Evolutionary conservation across 2,329 filamentous ascomycete species (phyloP).

Genomic region (Microdochium paspali): DNA sequence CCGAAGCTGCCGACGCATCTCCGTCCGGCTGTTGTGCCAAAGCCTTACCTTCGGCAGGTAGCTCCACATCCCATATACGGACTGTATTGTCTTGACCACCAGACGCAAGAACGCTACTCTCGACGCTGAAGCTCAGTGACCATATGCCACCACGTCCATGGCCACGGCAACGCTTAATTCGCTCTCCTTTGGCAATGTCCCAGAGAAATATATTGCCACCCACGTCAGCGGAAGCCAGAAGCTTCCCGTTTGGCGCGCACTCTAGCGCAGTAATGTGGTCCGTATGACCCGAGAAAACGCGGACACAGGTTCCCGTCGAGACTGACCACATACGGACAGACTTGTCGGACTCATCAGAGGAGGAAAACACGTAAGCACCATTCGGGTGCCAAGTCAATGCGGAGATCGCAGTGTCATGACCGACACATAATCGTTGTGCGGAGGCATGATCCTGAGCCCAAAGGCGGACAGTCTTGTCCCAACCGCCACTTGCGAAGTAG

Average conservation of each 20-base stretch:
- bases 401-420: constrained; percentile 90
- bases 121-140: constrained; percentile 86
- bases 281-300: constrained; percentile 85
- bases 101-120: constrained; percentile 83
- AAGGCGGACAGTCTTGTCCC: constrained; percentile 81
- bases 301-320: constrained; percentile 76
- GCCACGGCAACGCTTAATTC: constrained; percentile 86
- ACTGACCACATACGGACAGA: constrained; percentile 97
- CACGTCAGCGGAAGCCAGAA: constrained; percentile 83
- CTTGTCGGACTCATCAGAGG: constrained; percentile 74
- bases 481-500: constrained; percentile 83
- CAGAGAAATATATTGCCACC: constrained; percentile 88
- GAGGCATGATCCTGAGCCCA: constrained; percentile 93
- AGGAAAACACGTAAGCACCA: constrained; percentile 86
- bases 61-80: constrained; percentile 82
- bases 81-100: constrained; percentile 89
- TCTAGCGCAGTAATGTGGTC: constrained; percentile 79
- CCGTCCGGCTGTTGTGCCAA: constrained; percentile 24
- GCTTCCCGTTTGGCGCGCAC: constrained; percentile 79
- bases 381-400: constrained; percentile 92
- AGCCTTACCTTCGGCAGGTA: constrained; percentile 51
- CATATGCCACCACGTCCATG: constrained; percentile 91
- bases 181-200: constrained; percentile 79
- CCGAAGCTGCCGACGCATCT: constrained; percentile 23
- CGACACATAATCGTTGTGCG: constrained; percentile 77